These are phyloP conservation scores for Dactylonectria estremocensis DNA, from an alignment of 2,329 filamentous ascomycete species.

Conservation along the genomic window DNA sequence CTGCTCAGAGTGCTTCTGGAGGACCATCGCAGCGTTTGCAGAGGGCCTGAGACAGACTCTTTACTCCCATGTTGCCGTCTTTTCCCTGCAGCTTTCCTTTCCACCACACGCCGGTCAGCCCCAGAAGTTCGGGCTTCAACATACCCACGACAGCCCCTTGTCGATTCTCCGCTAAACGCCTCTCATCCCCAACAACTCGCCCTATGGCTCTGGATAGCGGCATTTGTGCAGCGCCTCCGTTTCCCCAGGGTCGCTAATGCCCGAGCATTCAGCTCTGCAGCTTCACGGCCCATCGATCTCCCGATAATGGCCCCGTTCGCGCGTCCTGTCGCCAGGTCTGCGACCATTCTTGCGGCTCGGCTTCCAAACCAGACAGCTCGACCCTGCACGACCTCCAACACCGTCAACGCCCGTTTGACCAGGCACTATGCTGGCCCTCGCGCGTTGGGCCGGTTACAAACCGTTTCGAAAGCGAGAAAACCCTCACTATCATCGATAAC, in stretches of 20 bases:
- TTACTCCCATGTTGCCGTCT: background rate
- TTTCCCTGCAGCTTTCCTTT: background rate
- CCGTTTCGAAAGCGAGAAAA: background rate
- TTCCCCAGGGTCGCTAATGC: conserved; percentile 46
- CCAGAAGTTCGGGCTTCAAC: conserved; percentile 1
- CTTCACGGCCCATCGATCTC: conserved; percentile 16
- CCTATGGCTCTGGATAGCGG: conserved; percentile 47
- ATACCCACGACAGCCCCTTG: conserved; percentile 15
- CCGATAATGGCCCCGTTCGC: conserved; percentile 46
- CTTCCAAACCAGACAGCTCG: conserved; percentile 38
- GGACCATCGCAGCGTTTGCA: conserved; percentile 4
- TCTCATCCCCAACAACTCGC: conserved; percentile 33
- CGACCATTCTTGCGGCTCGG: conserved; percentile 35
- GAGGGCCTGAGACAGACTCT: background rate
- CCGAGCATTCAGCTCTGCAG: conserved; percentile 28
- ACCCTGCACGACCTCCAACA: conserved; percentile 24
- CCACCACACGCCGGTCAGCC: conserved; percentile 1
- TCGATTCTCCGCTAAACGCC: conserved; percentile 27
- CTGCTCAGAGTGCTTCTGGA: conserved; percentile 22
- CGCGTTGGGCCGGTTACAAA: conserved; percentile 21
- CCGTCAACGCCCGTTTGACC: conserved; percentile 10
- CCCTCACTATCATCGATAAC: background rate
- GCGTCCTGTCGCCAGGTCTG: conserved; percentile 33
- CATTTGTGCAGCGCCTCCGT: conserved; percentile 44
- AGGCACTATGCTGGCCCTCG: conserved; percentile 12